phyloP scores from a whole-genome alignment of 495 filamentous ascomycete genomes.

The Clavariopsis aquatica region DNA sequence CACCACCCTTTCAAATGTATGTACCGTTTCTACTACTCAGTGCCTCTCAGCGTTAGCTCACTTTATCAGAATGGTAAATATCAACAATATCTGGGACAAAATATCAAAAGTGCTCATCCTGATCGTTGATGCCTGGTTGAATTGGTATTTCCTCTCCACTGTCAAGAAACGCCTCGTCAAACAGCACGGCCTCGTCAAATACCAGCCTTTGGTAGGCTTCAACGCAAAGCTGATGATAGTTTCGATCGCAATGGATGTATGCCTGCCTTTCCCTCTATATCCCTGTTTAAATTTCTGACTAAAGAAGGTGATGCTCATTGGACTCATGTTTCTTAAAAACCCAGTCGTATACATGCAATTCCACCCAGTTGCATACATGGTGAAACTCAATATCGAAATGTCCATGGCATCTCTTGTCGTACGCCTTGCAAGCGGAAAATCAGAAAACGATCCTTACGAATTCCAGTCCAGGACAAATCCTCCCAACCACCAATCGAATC shows the following conservation, averaged over 20 bases:
- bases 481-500: neutral
- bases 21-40: neutral
- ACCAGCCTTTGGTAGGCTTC: constrained; percentile 52
- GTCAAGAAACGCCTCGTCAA: constrained; percentile 50
- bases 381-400: constrained; percentile 59
- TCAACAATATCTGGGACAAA: constrained; percentile 56
- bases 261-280: constrained; percentile 1
- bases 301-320: constrained; percentile 41
- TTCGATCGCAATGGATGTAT: constrained; percentile 55
- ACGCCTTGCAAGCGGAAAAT: constrained; percentile 29
- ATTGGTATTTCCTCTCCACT: constrained; percentile 53
- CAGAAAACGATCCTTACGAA: constrained; percentile 21
- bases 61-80: constrained; percentile 46
- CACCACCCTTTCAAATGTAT: constrained; percentile 38
- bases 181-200: constrained; percentile 53
- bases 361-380: constrained; percentile 55
- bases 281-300: constrained; percentile 1
- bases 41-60: neutral
- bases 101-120: constrained; percentile 53
- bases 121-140: constrained; percentile 51
- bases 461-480: neutral
- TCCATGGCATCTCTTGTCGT: constrained; percentile 54
- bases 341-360: constrained; percentile 54
- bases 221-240: constrained; percentile 55
- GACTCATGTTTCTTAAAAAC: constrained; percentile 44